These are phyloP conservation scores for Wickerhamomyces chambardii DNA, from an alignment of 805 yeast species.

Conservation along the genomic window DNA sequence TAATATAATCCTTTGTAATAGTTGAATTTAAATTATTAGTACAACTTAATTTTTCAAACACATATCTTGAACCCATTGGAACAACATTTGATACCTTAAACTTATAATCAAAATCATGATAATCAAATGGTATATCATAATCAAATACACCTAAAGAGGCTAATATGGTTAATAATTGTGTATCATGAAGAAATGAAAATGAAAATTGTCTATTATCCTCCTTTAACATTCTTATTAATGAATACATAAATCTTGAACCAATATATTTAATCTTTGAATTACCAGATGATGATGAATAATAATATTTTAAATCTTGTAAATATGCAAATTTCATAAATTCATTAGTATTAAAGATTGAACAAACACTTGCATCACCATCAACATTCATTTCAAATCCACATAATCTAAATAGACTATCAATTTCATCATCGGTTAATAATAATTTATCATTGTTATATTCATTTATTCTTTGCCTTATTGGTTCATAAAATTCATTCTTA, in stretches of 20 bases:
- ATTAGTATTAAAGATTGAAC: constrained; percentile 35
- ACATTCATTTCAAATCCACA: constrained; percentile 45
- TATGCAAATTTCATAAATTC: constrained; percentile 37
- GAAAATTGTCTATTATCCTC: constrained; percentile 29
- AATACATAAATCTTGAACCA: constrained; percentile 38
- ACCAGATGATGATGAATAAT: constrained; percentile 43
- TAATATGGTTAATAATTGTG: constrained; percentile 41
- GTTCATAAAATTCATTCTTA: constrained; percentile 14
- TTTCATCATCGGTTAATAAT: constrained; percentile 29
- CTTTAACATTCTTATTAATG: constrained; percentile 34
- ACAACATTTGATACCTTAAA: constrained; percentile 36
- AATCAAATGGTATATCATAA: constrained; percentile 30
- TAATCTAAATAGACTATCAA: constrained; percentile 29
- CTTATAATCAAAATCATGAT: constrained; percentile 32
- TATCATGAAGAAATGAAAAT: constrained; percentile 45
- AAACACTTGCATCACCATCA: constrained; percentile 21
- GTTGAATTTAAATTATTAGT: constrained; percentile 3
- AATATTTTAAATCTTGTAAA: constrained; percentile 29
- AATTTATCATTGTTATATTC: constrained; percentile 28
- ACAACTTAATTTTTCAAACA: constrained; percentile 36
- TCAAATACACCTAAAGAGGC: constrained; percentile 38
- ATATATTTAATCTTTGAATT: constrained; percentile 27
- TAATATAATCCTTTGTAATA: constrained; percentile 24
- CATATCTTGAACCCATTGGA: constrained; percentile 45
- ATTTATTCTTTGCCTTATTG: constrained; percentile 24